phyloP scores from a whole-genome alignment of 768 basidiomycete genomes.

The Mrakia blollopis region DNA sequence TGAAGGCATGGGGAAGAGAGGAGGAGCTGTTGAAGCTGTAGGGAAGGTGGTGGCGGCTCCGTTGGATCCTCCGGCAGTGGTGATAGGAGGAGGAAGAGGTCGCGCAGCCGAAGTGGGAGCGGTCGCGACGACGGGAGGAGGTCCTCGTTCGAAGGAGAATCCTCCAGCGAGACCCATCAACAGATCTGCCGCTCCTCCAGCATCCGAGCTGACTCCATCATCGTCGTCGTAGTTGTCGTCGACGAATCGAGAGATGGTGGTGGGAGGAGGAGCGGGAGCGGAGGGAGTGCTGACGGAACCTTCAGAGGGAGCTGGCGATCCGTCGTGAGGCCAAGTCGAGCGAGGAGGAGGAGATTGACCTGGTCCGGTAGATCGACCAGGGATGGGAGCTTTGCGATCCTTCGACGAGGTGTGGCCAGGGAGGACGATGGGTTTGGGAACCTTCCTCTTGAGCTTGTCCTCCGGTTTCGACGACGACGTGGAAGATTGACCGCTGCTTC shows the following conservation, averaged over 20 bases:
- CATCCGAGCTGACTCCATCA: slow-evolving; percentile 28
- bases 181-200: slow-evolving; percentile 67
- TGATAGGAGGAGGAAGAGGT: background rate
- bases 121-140: background rate
- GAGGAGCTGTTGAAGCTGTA: slow-evolving; percentile 24
- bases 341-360: slow-evolving; percentile 11
- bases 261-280: slow-evolving; percentile 51
- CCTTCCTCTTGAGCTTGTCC: slow-evolving; percentile 5
- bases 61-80: background rate
- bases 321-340: background rate
- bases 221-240: slow-evolving; percentile 81
- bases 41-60: background rate
- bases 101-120: background rate
- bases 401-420: slow-evolving; percentile 1
- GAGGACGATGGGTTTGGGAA: background rate
- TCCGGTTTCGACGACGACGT: slow-evolving; percentile 13
- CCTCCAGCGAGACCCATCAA: slow-evolving; percentile 63
- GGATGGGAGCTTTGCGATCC: background rate
- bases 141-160: slow-evolving; percentile 39
- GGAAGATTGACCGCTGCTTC: background rate
- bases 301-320: background rate
- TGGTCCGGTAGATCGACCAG: background rate
- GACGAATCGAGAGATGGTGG: slow-evolving; percentile 54
- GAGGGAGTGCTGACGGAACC: slow-evolving; percentile 14
- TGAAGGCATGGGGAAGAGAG: slow-evolving; percentile 6